Percentiles rank a stretch among this genome's conserved stretches.
Evolutionary conservation across 2,329 filamentous ascomycete genomes (phyloP).

Genomic region (Fusarium mangiferae): DNA sequence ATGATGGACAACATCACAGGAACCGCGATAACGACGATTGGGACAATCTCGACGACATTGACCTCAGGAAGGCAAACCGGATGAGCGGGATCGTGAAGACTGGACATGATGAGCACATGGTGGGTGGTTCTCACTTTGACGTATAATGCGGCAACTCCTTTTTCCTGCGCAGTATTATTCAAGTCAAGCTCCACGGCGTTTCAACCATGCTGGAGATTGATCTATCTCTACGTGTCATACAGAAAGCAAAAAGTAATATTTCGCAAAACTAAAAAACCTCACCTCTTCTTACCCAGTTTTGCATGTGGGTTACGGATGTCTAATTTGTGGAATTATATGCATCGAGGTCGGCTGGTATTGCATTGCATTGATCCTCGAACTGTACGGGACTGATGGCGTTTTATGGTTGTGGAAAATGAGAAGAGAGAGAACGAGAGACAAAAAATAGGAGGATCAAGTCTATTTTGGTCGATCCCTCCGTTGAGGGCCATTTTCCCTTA

Average conservation of each 20-base stretch:
- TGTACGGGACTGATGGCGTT: slow-evolving; percentile 45
- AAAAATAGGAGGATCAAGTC: slow-evolving; percentile 12
- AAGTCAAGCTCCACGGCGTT: slow-evolving; percentile 39
- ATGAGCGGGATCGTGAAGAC: slow-evolving; percentile 73
- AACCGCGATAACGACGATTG: slow-evolving; percentile 60
- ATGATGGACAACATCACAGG: slow-evolving; percentile 60
- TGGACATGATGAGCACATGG: slow-evolving; percentile 70
- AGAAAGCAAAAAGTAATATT: slow-evolving; percentile 45
- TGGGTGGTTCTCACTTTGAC: slow-evolving; percentile 71
- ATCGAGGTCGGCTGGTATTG: slow-evolving; percentile 44
- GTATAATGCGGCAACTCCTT: slow-evolving; percentile 55
- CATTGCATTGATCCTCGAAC: slow-evolving; percentile 45
- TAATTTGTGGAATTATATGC: slow-evolving; percentile 51
- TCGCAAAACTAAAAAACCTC: slow-evolving; percentile 32
- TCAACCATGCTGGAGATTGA: slow-evolving; percentile 40
- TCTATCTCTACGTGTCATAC: slow-evolving; percentile 39
- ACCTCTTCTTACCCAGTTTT: slow-evolving; percentile 19
- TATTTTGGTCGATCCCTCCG: slow-evolving; percentile 6
- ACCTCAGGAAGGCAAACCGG: slow-evolving; percentile 63
- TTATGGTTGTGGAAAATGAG: slow-evolving; percentile 41
- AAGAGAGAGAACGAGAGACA: slow-evolving; percentile 5
- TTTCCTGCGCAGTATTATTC: slow-evolving; percentile 28
- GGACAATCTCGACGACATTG: slow-evolving; percentile 68
- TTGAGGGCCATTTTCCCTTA: slow-evolving; percentile 18
- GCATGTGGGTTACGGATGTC: slow-evolving; percentile 42